Evolutionary conservation across 2,329 filamentous ascomycete genomes (phyloP).

Genomic region (Macrophomina pseudophaseolina): DNA sequence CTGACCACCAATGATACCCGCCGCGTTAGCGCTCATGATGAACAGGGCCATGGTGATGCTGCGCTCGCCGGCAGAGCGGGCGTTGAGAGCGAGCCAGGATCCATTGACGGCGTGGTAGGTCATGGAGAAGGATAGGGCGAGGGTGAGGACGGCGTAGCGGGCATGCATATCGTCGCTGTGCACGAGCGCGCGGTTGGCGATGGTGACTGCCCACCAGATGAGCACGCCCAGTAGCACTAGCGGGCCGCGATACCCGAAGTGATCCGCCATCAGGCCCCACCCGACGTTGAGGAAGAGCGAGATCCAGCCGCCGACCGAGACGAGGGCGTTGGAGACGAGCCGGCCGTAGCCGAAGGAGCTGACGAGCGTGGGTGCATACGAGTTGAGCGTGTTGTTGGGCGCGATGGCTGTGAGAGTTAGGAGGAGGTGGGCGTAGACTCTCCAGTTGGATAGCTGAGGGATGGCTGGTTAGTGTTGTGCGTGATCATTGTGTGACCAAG

Average conservation of each 20-base stretch:
- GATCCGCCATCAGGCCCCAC: conserved; percentile 28
- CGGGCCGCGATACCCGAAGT: conserved; percentile 21
- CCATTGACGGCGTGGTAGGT: conserved; percentile 30
- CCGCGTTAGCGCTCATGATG: conserved; percentile 31
- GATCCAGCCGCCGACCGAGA: conserved; percentile 41
- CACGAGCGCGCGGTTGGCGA: conserved; percentile 23
- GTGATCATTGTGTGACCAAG: not conserved
- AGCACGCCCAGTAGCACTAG: conserved; percentile 23
- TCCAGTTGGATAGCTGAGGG: conserved; percentile 34
- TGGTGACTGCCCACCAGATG: conserved; percentile 27
- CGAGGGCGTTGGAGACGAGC: conserved; percentile 39
- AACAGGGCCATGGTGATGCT: conserved; percentile 32
- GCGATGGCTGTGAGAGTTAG: conserved; percentile 41
- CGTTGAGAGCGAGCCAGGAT: conserved; percentile 33
- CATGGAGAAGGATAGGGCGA: conserved; percentile 23
- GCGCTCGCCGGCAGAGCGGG: conserved; percentile 30
- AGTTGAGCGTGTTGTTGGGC: conserved; percentile 38
- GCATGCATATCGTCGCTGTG: conserved; percentile 9
- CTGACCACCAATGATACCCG: conserved; percentile 32
- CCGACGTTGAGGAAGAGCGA: conserved; percentile 30
- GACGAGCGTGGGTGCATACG: conserved; percentile 41
- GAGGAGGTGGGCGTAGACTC: conserved; percentile 40
- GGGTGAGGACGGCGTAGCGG: conserved; percentile 25
- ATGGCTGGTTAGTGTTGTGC: conserved; percentile 25
- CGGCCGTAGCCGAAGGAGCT: conserved; percentile 34